Evolutionary conservation across 805 yeast species (phyloP).

Genomic region (Candida bentonensis): DNA sequence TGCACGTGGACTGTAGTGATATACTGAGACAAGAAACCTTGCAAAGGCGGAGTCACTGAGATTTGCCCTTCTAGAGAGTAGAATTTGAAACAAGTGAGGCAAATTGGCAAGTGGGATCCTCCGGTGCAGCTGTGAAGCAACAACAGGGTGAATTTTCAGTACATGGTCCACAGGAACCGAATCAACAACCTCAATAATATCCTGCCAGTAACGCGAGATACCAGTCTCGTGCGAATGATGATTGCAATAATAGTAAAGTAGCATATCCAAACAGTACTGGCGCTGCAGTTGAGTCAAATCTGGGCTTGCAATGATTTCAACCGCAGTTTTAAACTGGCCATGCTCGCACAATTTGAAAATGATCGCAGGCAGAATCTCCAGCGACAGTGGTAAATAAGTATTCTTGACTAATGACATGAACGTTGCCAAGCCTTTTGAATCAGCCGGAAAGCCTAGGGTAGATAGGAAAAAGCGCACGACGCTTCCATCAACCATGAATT

Average conservation of each 20-base stretch:
- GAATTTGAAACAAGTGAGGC: neutral
- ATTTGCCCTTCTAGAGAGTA: neutral
- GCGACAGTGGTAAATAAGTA: neutral
- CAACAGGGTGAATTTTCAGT: neutral
- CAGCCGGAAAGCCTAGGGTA: no score
- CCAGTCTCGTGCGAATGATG: neutral
- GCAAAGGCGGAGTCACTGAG: neutral
- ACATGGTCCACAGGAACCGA: conserved; percentile 1
- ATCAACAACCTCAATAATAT: neutral
- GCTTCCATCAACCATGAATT: no score
- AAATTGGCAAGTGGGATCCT: neutral
- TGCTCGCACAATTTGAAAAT: neutral
- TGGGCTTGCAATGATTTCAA: neutral
- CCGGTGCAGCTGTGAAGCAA: neutral
- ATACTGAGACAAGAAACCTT: neutral
- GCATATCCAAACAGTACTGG: neutral
- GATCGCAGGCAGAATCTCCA: neutral
- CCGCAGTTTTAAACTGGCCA: neutral
- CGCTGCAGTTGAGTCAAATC: neutral
- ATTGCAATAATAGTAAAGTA: neutral
- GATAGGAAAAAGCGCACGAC: no score
- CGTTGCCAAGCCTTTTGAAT: neutral
- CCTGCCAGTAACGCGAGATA: neutral
- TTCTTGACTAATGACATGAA: neutral
- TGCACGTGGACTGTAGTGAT: neutral